A percentile compares a stretch with the other conserved stretches of the same genome.
Conservation (phyloP, 352 stramenopile genomes). For the Phytopythium vexans region DNA sequence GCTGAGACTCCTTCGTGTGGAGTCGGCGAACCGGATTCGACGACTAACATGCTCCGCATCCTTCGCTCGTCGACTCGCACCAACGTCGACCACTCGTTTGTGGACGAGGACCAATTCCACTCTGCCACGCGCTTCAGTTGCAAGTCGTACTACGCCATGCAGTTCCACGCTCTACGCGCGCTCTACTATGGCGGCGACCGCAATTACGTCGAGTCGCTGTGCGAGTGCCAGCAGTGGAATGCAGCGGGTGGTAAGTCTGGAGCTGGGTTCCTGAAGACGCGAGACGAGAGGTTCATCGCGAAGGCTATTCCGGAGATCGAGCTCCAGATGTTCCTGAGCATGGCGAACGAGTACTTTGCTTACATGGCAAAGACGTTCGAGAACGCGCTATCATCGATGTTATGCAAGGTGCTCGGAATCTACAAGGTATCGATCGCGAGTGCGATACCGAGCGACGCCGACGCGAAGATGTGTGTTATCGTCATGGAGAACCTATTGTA, state of each 20-base stretch:
- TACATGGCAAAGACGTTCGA: constrained; percentile 89
- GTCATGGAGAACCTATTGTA: constrained; percentile 90
- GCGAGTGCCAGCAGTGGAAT: constrained; percentile 85
- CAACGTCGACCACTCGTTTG: constrained; percentile 84
- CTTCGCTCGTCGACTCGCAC: constrained; percentile 64
- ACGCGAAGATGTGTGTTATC: constrained; percentile 84
- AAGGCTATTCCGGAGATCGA: constrained; percentile 87
- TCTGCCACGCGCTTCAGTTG: constrained; percentile 73
- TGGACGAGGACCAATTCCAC: constrained; percentile 87
- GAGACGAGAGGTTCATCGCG: constrained; percentile 85
- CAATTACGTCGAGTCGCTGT: constrained; percentile 87
- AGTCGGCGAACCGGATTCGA: constrained; percentile 1
- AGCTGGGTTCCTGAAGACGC: constrained; percentile 82
- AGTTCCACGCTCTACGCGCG: constrained; percentile 82
- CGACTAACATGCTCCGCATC: constrained; percentile 52
- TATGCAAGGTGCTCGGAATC: constrained; percentile 85
- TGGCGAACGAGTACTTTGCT: constrained; percentile 87
- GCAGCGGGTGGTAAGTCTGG: constrained; percentile 82
- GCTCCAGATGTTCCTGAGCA: constrained; percentile 87
- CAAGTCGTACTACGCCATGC: constrained; percentile 89
- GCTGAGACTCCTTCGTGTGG: constrained; percentile 14
- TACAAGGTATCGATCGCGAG: constrained; percentile 84
- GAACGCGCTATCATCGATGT: constrained; percentile 82
- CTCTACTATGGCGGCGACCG: constrained; percentile 82
- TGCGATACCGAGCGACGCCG: constrained; percentile 41